phyloP scores from a whole-genome alignment of 192 early-diverging fungal genomes.

The Backusella tuberculispora region DNA sequence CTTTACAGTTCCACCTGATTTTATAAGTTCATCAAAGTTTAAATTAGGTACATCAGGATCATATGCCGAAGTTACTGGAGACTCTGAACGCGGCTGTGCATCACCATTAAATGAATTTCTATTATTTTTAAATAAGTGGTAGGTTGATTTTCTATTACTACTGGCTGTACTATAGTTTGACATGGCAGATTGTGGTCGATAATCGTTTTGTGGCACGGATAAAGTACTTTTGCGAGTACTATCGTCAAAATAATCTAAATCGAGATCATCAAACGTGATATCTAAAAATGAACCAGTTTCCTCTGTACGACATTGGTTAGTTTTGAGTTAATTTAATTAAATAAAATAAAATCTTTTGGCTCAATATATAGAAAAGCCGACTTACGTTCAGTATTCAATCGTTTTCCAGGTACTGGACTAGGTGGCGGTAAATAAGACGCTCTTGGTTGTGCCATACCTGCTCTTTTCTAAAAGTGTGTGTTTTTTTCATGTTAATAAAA shows the following conservation, averaged over 20 bases:
- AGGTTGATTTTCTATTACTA: conserved; percentile 23
- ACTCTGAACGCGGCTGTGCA: conserved; percentile 19
- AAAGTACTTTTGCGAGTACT: conserved; percentile 1
- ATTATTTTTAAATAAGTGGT: conserved; percentile 34
- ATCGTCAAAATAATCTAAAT: conserved; percentile 27
- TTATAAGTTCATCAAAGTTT: conserved; percentile 58
- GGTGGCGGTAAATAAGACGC: background rate
- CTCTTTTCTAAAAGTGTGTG: conserved; percentile 19
- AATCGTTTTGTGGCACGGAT: background rate
- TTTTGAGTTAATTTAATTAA: conserved; percentile 12
- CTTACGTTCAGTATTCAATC: conserved; percentile 13
- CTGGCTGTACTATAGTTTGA: conserved; percentile 25
- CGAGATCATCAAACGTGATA: conserved; percentile 37
- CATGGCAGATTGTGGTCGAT: conserved; percentile 28
- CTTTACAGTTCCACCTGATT: conserved; percentile 55
- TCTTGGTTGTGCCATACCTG: conserved; percentile 14
- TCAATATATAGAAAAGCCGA: background rate
- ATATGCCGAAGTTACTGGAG: conserved; percentile 26
- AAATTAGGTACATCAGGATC: conserved; percentile 49
- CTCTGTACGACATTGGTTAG: conserved; percentile 19
- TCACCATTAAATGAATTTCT: conserved; percentile 18
- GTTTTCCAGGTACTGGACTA: conserved; percentile 6
- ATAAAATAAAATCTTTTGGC: background rate
- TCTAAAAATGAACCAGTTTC: conserved; percentile 31
- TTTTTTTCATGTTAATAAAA: background rate